Conservation (phyloP, 2,329 filamentous ascomycete species). For the Bimuria novae-zelandiae region DNA sequence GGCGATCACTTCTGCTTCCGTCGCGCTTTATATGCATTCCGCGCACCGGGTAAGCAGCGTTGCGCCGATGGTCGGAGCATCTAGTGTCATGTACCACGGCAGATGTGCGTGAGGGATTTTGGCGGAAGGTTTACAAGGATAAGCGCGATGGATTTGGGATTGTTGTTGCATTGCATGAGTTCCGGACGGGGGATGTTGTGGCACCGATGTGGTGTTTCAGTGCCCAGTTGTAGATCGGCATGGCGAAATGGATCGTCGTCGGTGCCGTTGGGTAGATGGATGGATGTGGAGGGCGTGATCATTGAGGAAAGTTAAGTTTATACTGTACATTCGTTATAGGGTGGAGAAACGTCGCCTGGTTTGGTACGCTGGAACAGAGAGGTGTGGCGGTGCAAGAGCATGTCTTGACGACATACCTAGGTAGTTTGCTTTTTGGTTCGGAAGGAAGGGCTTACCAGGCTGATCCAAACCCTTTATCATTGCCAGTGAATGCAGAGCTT, state of each 20-base stretch:
- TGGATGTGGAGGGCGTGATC: no score
- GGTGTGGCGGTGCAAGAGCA: conserved; percentile 3
- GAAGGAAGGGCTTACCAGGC: no score
- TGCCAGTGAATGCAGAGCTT: no score
- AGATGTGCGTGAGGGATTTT: conserved; percentile 3
- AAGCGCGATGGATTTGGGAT: not conserved
- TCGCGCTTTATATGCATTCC: conserved; percentile 2
- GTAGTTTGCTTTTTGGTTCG: no score
- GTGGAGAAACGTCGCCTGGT: not conserved
- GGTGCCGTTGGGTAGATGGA: not conserved
- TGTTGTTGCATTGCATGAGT: not conserved
- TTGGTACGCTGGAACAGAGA: not conserved
- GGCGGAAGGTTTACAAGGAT: not conserved
- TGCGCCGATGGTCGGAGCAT: conserved; percentile 9
- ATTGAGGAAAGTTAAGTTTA: no score
- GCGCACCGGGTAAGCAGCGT: not conserved
- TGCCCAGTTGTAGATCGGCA: not conserved
- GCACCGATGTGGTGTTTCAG: conserved; percentile 1
- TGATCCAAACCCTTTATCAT: no score
- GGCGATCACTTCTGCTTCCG: conserved; percentile 13
- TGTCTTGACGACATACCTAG: no score
- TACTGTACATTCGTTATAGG: not conserved
- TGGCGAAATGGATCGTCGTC: not conserved
- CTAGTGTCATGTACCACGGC: not conserved
- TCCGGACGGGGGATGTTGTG: not conserved